Evolutionary conservation across 2,329 filamentous ascomycete species (phyloP).

Genomic region (Chlorencoelia australis): DNA sequence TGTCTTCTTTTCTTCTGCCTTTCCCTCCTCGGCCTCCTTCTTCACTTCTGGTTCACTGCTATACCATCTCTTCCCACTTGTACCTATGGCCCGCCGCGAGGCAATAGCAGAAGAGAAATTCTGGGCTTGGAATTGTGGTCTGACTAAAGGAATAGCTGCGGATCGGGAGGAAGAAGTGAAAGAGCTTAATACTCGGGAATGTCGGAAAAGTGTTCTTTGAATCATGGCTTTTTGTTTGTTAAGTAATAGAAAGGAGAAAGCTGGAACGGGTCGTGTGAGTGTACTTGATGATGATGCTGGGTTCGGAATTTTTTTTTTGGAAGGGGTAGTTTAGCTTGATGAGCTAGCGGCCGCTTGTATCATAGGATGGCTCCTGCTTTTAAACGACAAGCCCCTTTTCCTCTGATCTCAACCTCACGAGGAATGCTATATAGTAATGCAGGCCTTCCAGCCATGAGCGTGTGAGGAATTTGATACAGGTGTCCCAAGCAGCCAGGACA

Average conservation of each 20-base stretch:
- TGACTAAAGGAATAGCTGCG: constrained; percentile 16
- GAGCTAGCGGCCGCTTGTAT: no score
- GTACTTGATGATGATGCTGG: constrained; percentile 2
- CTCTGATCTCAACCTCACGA: no score
- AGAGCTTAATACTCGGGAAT: constrained; percentile 34
- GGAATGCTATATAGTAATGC: no score
- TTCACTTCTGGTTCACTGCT: constrained; percentile 35
- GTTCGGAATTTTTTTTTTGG: constrained; percentile 8
- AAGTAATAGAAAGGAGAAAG: constrained; percentile 5
- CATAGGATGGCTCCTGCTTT: no score
- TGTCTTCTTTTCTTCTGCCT: constrained; percentile 29
- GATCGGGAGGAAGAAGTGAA: constrained; percentile 19
- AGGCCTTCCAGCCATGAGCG: no score
- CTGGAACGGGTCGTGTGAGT: constrained; percentile 9
- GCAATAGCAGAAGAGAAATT: no score
- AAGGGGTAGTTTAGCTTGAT: constrained; percentile 2
- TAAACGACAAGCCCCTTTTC: no score
- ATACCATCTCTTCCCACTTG: constrained; percentile 24
- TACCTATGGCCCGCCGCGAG: no score
- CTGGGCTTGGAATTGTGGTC: constrained; percentile 31
- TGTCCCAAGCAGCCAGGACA: no score
- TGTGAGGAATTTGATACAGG: no score
- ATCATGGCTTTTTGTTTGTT: constrained; percentile 31
- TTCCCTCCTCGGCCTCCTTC: constrained; percentile 31
- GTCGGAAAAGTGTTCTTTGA: constrained; percentile 39